Base-by-base conservation (phyloP, 2,329 filamentous ascomycete genomes). In the Fusarium sp. region DNA sequence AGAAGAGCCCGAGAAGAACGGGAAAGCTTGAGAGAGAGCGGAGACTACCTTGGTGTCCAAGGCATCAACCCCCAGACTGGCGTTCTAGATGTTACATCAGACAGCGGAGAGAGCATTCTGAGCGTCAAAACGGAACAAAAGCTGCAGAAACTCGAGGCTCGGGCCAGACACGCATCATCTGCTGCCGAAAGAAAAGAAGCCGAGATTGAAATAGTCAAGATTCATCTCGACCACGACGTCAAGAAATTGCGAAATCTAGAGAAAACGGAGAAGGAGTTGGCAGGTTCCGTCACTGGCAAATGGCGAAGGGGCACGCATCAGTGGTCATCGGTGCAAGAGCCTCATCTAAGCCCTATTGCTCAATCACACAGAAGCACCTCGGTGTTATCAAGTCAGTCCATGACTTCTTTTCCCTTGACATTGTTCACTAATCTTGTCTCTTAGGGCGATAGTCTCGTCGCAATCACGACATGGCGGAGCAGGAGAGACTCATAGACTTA, bases 11-110 rank as follows among this genome's bases (percentile, higher is more conserved):
- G 77, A 4, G 67, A 69, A 8, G 76, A 79, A 34, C 80, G 85
- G 7, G 79, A 79, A 43, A 80, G 73, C 39, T 77, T 88, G 53
- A 85, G 83, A 62, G 80, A 83, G 53, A 86, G 83, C 53, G 85
- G 85, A 6, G 86, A 89, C 71, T 89, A 83, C 69, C 80, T 89
- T 0, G 86, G 86, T 3, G 83, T 88, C 2, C 85, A 87, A 58
- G 86, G 86, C 5, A 78, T 85, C 52, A 88, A 89, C 68, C 86
- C 86, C 0, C 76, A 80, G 40, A 88, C 87, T 1, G 85, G 87
- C 7, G 77, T 83, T 62, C 81, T 83, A 47, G 83, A 87, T 57
- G 74, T 83, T 6, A 82, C 83, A 9, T 83, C 83, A 4, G 78
- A 80, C 15, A 85, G 82, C 60, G 83, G 82, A 1, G 77, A 78